Evolutionary conservation across 305 asterid species (phyloP), one percentile per base, ranked within the genome.

Genomic region (Salvia sclarea): DNA sequence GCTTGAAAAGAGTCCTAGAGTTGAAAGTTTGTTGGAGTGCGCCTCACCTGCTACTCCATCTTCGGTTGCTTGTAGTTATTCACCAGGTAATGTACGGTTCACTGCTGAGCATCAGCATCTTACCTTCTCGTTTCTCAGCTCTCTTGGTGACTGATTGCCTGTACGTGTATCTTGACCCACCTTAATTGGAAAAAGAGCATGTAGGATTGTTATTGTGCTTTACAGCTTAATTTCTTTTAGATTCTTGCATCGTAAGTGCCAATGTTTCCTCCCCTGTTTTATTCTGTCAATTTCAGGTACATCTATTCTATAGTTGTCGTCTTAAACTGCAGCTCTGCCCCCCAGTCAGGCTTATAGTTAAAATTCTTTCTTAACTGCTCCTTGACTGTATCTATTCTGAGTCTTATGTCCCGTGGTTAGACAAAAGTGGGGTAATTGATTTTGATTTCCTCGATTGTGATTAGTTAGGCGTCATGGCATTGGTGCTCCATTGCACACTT

Each of bases 21-120:
- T 79, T 66, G 75, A 80, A 72, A 64, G 70, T 56, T 75, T 83
- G 64, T 74, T 77, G 11, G 91, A 81, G 43, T 86, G 90, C 76
- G 78, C 83, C 55, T 87, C 93, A n/a, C 96, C 97, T n/a, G 81
- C 84, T 25, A 87, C 97, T 48, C 92, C 96, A n/a, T 84, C 92
- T 53, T 89, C 92, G 0, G 88, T 79, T 80, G 94, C 88, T 60
- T 88, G 86, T 82, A 86, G 94, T 76, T 88, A 90, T 70, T 95
- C 96, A 2, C 85, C 95, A 75, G 99, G 99, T 95, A 85, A 83
- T 66, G 38, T 71, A 14, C 38, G 1, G 59, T 40, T 16, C 61
- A 6, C 62, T 41, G 11, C 40, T 71, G n/a, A 45, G 62, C 31
- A 24, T 21, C 56, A 45, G 62, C 31, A 24, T 21, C 56, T 16